Percentiles rank a stretch among this genome's conserved stretches.
These are phyloP conservation scores for Canna indica DNA, from an alignment of 176 grass and related monocot genomes.

Conservation along the genomic window DNA sequence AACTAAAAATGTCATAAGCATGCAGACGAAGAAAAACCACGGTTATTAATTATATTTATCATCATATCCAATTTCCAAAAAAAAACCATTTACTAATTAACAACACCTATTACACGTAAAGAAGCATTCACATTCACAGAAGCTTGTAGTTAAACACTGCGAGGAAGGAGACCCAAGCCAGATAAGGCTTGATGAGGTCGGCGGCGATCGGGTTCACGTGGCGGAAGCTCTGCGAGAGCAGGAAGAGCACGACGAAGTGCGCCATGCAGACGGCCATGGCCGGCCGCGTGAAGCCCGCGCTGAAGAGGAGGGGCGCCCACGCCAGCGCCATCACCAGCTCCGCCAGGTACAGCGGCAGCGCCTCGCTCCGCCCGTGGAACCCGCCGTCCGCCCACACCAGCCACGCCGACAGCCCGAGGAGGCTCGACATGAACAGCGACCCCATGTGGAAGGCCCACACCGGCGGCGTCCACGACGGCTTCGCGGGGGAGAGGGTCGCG, in stretches of 20 bases:
- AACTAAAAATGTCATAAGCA: too few species aligned
- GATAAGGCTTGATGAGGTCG: conserved; percentile 52
- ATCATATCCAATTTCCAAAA: too few species aligned
- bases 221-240: conserved; percentile 36
- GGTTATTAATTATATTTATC: too few species aligned
- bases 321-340: conserved; percentile 22
- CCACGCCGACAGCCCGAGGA: conserved; percentile 67
- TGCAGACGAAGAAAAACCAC: too few species aligned
- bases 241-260: conserved; percentile 20
- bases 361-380: conserved; percentile 37
- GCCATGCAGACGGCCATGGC: conserved; percentile 31
- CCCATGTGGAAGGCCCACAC: conserved; percentile 32
- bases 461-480: neutral
- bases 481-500: neutral
- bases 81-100: too few species aligned
- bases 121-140: neutral
- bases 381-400: conserved; percentile 82
- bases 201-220: conserved; percentile 44
- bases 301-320: conserved; percentile 48
- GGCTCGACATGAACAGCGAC: conserved; percentile 36
- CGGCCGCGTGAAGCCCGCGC: conserved; percentile 3
- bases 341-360: conserved; percentile 33
- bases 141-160: conserved; percentile 60
- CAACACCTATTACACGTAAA: too few species aligned
- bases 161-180: conserved; percentile 58